Percentiles rank a stretch among this genome's conserved stretches.
Evolutionary conservation across 2,329 filamentous ascomycete species (phyloP).

Genomic region (Aspergillus niger): DNA sequence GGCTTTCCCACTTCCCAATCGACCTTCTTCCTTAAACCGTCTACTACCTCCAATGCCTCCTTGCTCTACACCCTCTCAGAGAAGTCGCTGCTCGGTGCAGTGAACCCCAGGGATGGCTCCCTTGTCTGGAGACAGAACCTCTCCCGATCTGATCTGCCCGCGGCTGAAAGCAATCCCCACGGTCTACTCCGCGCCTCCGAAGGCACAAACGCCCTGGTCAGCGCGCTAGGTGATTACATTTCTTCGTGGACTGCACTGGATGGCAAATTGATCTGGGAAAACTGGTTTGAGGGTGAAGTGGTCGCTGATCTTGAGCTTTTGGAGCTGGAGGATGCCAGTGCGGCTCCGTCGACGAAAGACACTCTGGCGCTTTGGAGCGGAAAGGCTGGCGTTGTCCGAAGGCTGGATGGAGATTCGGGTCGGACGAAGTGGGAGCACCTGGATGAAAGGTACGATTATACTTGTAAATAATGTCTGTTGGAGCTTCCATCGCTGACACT

Average conservation of each 20-base stretch:
- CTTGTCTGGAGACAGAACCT: conserved; percentile 85
- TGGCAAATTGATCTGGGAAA: conserved; percentile 77
- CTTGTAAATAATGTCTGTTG: not conserved
- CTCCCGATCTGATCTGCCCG: conserved; percentile 44
- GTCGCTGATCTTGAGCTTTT: conserved; percentile 67
- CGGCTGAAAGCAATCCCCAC: conserved; percentile 19
- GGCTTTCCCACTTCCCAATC: conserved; percentile 78
- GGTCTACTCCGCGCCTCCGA: conserved; percentile 70
- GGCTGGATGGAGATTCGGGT: conserved; percentile 73
- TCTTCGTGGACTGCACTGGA: conserved; percentile 81
- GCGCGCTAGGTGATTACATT: conserved; percentile 69
- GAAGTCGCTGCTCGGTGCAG: conserved; percentile 76
- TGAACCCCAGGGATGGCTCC: conserved; percentile 83
- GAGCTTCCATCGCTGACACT: conserved; percentile 21
- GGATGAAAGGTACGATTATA: conserved; percentile 55
- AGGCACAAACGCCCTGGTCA: conserved; percentile 74
- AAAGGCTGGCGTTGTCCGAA: conserved; percentile 61
- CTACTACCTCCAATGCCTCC: conserved; percentile 78
- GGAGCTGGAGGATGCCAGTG: conserved; percentile 63
- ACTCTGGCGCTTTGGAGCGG: conserved; percentile 68
- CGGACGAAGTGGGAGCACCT: conserved; percentile 76
- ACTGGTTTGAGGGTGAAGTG: conserved; percentile 55
- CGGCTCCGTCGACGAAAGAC: conserved; percentile 56
- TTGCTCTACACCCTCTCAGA: conserved; percentile 91
- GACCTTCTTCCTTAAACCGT: conserved; percentile 92